phyloP scores from a whole-genome alignment of 2,329 filamentous ascomycete genomes.

The Paramyrothecium sp. region DNA sequence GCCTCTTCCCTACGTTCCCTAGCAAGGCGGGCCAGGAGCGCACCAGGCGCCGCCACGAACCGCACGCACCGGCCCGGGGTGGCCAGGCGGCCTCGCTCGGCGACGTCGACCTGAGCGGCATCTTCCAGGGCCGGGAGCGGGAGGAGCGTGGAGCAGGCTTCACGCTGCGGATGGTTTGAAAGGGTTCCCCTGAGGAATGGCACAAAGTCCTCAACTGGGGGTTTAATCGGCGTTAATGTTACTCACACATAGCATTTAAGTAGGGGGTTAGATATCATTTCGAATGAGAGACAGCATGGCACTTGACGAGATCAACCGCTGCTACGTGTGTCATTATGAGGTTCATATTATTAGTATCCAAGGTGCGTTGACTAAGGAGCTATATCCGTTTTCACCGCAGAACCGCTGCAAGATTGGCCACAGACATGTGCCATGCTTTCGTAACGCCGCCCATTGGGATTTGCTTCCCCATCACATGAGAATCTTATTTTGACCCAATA shows the following conservation, averaged over 20 bases:
- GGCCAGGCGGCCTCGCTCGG: conserved; percentile 62
- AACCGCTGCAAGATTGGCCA: not conserved
- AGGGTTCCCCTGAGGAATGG: not conserved
- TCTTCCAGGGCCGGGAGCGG: conserved; percentile 65
- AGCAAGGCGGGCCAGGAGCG: conserved; percentile 92
- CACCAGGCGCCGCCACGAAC: conserved; percentile 62
- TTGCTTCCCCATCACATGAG: conserved; percentile 12
- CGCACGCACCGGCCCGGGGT: conserved; percentile 79
- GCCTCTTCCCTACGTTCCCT: conserved; percentile 96
- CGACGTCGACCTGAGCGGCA: conserved; percentile 65
- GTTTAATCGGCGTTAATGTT: not conserved
- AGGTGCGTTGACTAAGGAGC: not conserved
- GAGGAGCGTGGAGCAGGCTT: conserved; percentile 67
- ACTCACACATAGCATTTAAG: too few species aligned
- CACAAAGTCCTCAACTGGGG: not conserved
- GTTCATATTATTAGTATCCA: conserved; percentile 8
- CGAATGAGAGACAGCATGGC: too few species aligned
- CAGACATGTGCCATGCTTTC: not conserved
- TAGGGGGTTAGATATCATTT: too few species aligned
- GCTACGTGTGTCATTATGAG: conserved; percentile 9
- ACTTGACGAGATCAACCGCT: too few species aligned
- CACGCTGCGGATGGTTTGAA: conserved; percentile 58
- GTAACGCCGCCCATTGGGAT: conserved; percentile 11
- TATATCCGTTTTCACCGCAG: not conserved
- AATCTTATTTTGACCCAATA: conserved; percentile 4